These are phyloP conservation scores for Backusella psychrophila DNA, from an alignment of 192 early-diverging fungal species.

Conservation along the genomic window DNA sequence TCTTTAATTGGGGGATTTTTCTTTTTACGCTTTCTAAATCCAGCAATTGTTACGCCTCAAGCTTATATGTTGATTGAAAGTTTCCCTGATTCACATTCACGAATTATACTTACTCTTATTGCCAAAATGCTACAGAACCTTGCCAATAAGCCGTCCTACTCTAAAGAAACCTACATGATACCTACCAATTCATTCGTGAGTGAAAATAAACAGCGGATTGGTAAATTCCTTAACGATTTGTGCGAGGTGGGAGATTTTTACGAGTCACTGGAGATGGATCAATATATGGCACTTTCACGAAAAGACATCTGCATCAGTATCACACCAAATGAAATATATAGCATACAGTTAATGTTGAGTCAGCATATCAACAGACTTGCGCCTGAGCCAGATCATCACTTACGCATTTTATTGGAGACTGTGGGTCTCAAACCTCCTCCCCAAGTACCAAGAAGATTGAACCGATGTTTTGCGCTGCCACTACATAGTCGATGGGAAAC, in stretches of 20 bases:
- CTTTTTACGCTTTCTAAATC: constrained; percentile 92
- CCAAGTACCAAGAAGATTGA: constrained; percentile 76
- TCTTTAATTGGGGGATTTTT: constrained; percentile 96
- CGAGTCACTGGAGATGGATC: constrained; percentile 95
- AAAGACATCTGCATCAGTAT: constrained; percentile 86
- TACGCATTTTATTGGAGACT: constrained; percentile 74
- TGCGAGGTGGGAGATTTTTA: constrained; percentile 95
- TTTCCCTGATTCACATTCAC: constrained; percentile 69
- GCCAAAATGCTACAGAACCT: constrained; percentile 95
- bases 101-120: constrained; percentile 82
- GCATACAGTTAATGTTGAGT: constrained; percentile 77
- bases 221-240: constrained; percentile 82
- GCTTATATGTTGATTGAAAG: constrained; percentile 87
- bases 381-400: constrained; percentile 72
- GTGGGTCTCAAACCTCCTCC: constrained; percentile 60
- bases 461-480: constrained; percentile 65
- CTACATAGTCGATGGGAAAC: constrained; percentile 81
- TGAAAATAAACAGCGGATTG: constrained; percentile 76
- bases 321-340: constrained; percentile 92
- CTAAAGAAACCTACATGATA: constrained; percentile 90
- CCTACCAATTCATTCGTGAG: constrained; percentile 86
- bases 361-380: constrained; percentile 79
- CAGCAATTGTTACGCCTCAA: constrained; percentile 93
- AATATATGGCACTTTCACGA: constrained; percentile 91
- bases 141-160: constrained; percentile 88